Percentiles rank a stretch among this genome's conserved stretches.
These are phyloP conservation scores for Bryum argenteum DNA, from an alignment of 225 moss, liverwort and hornwort species.

Conservation along the genomic window DNA sequence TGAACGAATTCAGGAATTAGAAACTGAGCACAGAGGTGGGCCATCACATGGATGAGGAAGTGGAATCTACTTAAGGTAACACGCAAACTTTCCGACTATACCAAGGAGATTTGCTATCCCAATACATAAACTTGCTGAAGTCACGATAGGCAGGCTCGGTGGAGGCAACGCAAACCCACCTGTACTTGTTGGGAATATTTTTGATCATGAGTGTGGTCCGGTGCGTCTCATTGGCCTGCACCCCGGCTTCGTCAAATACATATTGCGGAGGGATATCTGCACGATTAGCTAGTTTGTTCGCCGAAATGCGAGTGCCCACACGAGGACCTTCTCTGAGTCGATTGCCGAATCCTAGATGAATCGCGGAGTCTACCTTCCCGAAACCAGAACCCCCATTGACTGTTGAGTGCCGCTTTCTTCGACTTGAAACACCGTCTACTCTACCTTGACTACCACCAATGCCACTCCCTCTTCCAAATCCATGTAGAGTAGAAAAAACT, in stretches of 20 bases:
- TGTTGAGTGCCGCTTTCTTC: conserved; percentile 52
- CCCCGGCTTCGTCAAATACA: conserved; percentile 66
- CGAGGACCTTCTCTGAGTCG: conserved; percentile 68
- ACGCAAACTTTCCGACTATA: background rate
- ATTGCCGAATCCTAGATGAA: conserved; percentile 35
- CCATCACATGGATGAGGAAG: background rate
- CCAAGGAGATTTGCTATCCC: background rate
- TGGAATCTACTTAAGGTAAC: background rate
- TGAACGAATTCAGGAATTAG: background rate
- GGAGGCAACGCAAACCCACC: conserved; percentile 40
- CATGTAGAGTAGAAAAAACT: conserved; percentile 30
- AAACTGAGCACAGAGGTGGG: background rate
- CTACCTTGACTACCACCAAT: conserved; percentile 35
- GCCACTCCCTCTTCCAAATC: conserved; percentile 43
- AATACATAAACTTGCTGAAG: background rate
- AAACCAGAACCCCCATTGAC: conserved; percentile 37
- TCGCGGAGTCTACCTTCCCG: conserved; percentile 31
- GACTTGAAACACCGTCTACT: conserved; percentile 58
- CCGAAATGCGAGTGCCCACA: conserved; percentile 61
- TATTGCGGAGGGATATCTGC: conserved; percentile 70
- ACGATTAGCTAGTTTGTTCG: conserved; percentile 63
- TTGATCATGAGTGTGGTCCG: conserved; percentile 97
- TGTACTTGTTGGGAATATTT: conserved; percentile 98
- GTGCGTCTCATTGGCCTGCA: conserved; percentile 52
- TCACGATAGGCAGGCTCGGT: background rate